phyloP scores from a whole-genome alignment of 139 green algal species.

The Chlorella sorokiniana region DNA sequence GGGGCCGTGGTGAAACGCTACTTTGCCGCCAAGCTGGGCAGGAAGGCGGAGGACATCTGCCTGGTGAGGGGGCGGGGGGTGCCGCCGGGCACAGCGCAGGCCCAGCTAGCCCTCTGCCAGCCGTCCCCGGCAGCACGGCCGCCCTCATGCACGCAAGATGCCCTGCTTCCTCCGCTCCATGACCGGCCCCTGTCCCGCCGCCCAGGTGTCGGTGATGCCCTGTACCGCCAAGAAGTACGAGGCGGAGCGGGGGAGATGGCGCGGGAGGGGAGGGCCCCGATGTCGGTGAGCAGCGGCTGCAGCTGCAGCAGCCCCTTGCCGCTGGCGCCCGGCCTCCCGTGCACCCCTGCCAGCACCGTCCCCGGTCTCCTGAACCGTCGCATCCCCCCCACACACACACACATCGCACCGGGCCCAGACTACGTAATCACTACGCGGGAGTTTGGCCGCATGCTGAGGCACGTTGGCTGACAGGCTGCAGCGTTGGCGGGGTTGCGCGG shows the following conservation, averaged over 20 bases:
- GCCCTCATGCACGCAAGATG: no score
- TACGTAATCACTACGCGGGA: slow-evolving; percentile 74
- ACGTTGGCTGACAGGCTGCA: no score
- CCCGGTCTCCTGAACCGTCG: no score
- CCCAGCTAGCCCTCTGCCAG: no score
- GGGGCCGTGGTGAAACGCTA: slow-evolving; percentile 68
- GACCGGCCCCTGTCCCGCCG: background rate
- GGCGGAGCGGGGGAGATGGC: slow-evolving; percentile 60
- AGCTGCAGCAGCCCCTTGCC: no score
- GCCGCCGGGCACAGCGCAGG: no score
- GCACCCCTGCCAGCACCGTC: no score
- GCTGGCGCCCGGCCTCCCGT: no score
- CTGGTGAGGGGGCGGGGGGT: slow-evolving; percentile 23
- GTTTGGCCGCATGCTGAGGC: slow-evolving; percentile 59
- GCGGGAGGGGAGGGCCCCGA: slow-evolving; percentile 15
- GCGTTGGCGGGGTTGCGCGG: no score
- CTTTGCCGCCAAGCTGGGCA: slow-evolving; percentile 46
- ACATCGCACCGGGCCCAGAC: slow-evolving; percentile 38
- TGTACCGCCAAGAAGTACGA: slow-evolving; percentile 70
- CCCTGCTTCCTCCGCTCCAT: background rate
- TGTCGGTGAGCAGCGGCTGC: no score
- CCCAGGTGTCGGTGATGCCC: slow-evolving; percentile 58
- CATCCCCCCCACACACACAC: no score
- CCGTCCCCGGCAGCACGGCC: no score
- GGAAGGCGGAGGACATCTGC: slow-evolving; percentile 44